Evolutionary conservation across 768 basidiomycete genomes (phyloP).

Genomic region (Tricholoma furcatifolium): DNA sequence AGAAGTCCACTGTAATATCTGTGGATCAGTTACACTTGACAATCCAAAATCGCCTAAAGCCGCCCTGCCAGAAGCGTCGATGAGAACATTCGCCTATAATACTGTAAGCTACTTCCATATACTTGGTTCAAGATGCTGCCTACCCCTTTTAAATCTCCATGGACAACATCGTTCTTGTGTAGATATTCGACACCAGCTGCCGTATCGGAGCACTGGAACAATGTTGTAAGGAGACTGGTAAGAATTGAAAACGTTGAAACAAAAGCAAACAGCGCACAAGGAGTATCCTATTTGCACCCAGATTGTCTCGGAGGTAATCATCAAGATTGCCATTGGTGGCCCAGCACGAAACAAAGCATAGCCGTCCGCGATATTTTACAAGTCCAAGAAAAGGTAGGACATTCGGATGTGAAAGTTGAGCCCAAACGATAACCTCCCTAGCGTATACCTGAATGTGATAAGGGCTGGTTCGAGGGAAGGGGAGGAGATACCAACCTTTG

Average conservation of each 20-base stretch:
- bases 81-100: slow-evolving; percentile 20
- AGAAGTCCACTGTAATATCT: slow-evolving; percentile 13
- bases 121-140: background rate
- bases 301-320: slow-evolving; percentile 19
- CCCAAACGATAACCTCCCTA: slow-evolving; percentile 8
- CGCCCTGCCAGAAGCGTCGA: slow-evolving; percentile 15
- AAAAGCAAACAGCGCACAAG: slow-evolving; percentile 10
- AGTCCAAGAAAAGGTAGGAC: slow-evolving; percentile 35
- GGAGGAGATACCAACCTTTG: background rate
- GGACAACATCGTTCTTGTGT: slow-evolving; percentile 33
- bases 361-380: slow-evolving; percentile 17
- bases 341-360: slow-evolving; percentile 35
- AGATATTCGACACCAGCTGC: slow-evolving; percentile 30
- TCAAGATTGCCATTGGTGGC: slow-evolving; percentile 33
- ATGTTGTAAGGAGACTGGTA: slow-evolving; percentile 36
- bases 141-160: slow-evolving; percentile 44
- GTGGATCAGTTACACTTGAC: slow-evolving; percentile 12
- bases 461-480: background rate
- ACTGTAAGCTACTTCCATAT: too few relatives aligned
- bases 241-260: too few relatives aligned
- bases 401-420: slow-evolving; percentile 7
- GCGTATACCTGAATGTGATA: slow-evolving; percentile 9
- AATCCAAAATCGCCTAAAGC: slow-evolving; percentile 25
- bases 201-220: slow-evolving; percentile 28
- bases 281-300: slow-evolving; percentile 1